These are phyloP conservation scores for Heterobasidion parviporum DNA, from an alignment of 1,284 basidiomycete genomes.

Conservation along the genomic window DNA sequence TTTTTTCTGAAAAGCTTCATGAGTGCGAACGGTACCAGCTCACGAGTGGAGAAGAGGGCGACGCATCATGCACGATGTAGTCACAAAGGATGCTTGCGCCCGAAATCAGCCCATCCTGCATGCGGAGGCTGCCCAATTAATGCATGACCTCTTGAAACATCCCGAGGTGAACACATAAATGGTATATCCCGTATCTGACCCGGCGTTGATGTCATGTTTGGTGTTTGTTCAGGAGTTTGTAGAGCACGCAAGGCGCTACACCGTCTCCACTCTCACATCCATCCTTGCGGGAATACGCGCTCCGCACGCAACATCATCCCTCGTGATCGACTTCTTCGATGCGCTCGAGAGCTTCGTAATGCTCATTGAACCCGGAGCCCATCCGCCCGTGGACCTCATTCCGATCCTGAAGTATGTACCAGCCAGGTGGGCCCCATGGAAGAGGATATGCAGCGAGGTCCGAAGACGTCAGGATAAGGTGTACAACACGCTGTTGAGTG, in stretches of 20 bases:
- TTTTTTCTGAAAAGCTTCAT: not conserved
- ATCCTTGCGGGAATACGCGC: constrained; percentile 22
- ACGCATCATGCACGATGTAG: constrained; percentile 18
- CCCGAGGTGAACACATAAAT: constrained; percentile 18
- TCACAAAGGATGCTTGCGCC: constrained; percentile 18
- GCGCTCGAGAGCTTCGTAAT: constrained; percentile 18
- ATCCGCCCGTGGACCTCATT: constrained; percentile 25
- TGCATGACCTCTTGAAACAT: constrained; percentile 21
- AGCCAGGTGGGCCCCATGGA: constrained; percentile 25
- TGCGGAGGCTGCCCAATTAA: constrained; percentile 25
- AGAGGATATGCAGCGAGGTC: constrained; percentile 15
- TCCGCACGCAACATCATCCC: constrained; percentile 16
- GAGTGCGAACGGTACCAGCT: constrained; percentile 8
- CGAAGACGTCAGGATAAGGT: constrained; percentile 15
- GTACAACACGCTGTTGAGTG: constrained; percentile 15
- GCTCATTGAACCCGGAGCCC: constrained; percentile 20
- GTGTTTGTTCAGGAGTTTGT: constrained; percentile 16
- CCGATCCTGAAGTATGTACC: constrained; percentile 26
- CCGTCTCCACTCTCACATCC: constrained; percentile 19
- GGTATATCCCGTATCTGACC: not conserved
- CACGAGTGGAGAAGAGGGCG: constrained; percentile 22
- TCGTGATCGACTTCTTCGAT: constrained; percentile 18
- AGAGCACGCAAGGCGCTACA: constrained; percentile 18
- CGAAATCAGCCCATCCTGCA: constrained; percentile 18
- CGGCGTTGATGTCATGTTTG: not conserved